phyloP scores from a whole-genome alignment of 768 basidiomycete species.

The Auriscalpium vulgare region DNA sequence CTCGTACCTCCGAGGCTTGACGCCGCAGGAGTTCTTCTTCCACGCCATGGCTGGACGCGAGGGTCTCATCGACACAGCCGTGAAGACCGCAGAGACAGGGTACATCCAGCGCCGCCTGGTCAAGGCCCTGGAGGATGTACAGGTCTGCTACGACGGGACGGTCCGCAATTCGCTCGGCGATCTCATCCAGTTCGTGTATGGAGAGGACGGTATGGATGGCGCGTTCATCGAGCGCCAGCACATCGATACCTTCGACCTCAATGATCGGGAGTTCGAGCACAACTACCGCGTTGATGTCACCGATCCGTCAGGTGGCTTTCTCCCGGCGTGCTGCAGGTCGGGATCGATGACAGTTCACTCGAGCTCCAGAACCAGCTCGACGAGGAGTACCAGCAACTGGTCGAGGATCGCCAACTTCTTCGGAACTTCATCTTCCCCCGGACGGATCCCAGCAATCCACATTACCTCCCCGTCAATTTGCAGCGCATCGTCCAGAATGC shows the following conservation, averaged over 20 bases:
- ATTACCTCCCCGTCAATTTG: conserved; percentile 93
- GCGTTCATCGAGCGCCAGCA: conserved; percentile 95
- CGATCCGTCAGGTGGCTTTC: conserved; percentile 72
- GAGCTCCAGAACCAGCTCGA: conserved; percentile 83
- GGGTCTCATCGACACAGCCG: conserved; percentile 97
- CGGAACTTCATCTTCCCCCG: conserved; percentile 82
- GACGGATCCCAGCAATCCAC: conserved; percentile 58
- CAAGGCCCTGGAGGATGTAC: conserved; percentile 95
- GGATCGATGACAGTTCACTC: conserved; percentile 76
- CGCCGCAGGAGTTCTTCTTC: conserved; percentile 99
- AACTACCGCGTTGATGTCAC: conserved; percentile 94
- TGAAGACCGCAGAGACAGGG: conserved; percentile 99
- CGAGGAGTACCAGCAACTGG: conserved; percentile 58
- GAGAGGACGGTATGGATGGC: conserved; percentile 99
- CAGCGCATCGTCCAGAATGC: conserved; percentile 94
- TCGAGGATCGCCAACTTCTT: conserved; percentile 68
- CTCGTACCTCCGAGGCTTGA: conserved; percentile 92
- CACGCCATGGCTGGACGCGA: conserved; percentile 99
- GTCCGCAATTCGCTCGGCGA: conserved; percentile 97
- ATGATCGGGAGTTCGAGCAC: conserved; percentile 77
- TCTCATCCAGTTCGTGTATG: conserved; percentile 92
- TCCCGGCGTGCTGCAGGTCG: conserved; percentile 78
- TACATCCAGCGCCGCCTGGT: conserved; percentile 98
- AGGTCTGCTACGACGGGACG: conserved; percentile 96
- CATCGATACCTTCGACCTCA: conserved; percentile 82